A percentile compares a stretch with the other conserved stretches of the same genome.
Evolutionary conservation across 2,329 filamentous ascomycete genomes (phyloP).

Genomic region (Chalara sp.): DNA sequence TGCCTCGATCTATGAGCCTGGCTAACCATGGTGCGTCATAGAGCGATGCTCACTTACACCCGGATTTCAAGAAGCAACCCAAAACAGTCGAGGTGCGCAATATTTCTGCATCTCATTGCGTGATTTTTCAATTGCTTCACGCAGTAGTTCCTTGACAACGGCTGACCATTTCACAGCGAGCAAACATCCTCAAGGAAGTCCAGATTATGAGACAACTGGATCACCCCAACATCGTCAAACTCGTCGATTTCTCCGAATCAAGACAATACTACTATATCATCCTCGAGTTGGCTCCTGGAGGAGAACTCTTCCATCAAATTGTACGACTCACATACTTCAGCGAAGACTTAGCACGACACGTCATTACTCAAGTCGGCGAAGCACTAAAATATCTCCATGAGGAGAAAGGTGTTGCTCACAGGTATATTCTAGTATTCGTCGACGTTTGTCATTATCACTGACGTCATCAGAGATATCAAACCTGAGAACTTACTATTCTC

Average conservation of each 20-base stretch:
- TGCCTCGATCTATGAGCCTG: slow-evolving; percentile 38
- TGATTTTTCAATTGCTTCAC: neutral
- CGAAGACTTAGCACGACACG: slow-evolving; percentile 88
- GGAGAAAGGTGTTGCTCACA: slow-evolving; percentile 90
- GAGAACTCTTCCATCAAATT: slow-evolving; percentile 97
- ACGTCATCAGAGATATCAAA: slow-evolving; percentile 77
- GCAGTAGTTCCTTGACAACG: slow-evolving; percentile 42
- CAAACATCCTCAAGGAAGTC: slow-evolving; percentile 97
- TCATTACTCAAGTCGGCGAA: slow-evolving; percentile 92
- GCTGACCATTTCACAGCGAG: too few relatives aligned
- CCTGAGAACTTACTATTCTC: slow-evolving; percentile 95
- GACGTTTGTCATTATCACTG: slow-evolving; percentile 14
- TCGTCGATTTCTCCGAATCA: slow-evolving; percentile 90
- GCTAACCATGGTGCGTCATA: slow-evolving; percentile 52
- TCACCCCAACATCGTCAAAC: slow-evolving; percentile 90
- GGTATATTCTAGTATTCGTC: slow-evolving; percentile 48
- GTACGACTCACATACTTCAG: slow-evolving; percentile 98
- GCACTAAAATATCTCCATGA: slow-evolving; percentile 92
- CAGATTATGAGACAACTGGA: slow-evolving; percentile 97
- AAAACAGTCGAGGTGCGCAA: slow-evolving; percentile 93
- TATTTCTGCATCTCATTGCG: slow-evolving; percentile 18
- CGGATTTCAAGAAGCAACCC: slow-evolving; percentile 89
- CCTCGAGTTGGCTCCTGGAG: slow-evolving; percentile 87
- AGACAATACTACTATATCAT: slow-evolving; percentile 97
- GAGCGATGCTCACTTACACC: slow-evolving; percentile 89